phyloP scores from a whole-genome alignment of 169 alveolate species.

The Eimeria brunetti region DNA sequence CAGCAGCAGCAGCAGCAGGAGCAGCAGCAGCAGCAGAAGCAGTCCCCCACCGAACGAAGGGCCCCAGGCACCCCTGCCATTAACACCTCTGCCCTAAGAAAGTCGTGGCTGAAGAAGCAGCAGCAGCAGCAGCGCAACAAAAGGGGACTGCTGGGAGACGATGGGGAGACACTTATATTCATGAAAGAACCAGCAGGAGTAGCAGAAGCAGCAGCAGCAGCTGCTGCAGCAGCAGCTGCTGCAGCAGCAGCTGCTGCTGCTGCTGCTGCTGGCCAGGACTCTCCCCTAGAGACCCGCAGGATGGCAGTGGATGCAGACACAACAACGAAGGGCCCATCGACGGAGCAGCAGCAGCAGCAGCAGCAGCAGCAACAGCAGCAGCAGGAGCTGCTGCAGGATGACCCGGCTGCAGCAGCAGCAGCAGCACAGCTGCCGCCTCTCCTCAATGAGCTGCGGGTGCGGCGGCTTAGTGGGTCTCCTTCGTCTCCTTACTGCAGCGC shows the following conservation, averaged over 20 bases:
- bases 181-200: conserved; percentile 18
- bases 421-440: conserved; percentile 28
- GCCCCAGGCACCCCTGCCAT: background rate
- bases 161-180: conserved; percentile 60
- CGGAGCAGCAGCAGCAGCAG: conserved; percentile 38
- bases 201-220: conserved; percentile 8
- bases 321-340: background rate
- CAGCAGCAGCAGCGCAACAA: conserved; percentile 63
- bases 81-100: conserved; percentile 9
- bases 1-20: conserved; percentile 51
- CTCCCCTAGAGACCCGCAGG: background rate
- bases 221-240: conserved; percentile 17
- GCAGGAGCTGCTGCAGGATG: conserved; percentile 3
- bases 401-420: conserved; percentile 6
- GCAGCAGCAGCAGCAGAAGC: conserved; percentile 55
- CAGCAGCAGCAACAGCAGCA: conserved; percentile 29
- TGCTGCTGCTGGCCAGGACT: background rate
- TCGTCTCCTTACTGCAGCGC: conserved; percentile 4
- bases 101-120: conserved; percentile 48
- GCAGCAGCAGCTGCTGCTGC: conserved; percentile 24
- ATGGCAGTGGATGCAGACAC: conserved; percentile 14
- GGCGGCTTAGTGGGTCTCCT: conserved; percentile 39
- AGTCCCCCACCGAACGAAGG: background rate
- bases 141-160: conserved; percentile 43
- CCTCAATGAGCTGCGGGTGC: conserved; percentile 28